These are phyloP conservation scores for Stephanocyclus meneghinianus DNA, from an alignment of 352 stramenopile species.

Conservation along the genomic window DNA sequence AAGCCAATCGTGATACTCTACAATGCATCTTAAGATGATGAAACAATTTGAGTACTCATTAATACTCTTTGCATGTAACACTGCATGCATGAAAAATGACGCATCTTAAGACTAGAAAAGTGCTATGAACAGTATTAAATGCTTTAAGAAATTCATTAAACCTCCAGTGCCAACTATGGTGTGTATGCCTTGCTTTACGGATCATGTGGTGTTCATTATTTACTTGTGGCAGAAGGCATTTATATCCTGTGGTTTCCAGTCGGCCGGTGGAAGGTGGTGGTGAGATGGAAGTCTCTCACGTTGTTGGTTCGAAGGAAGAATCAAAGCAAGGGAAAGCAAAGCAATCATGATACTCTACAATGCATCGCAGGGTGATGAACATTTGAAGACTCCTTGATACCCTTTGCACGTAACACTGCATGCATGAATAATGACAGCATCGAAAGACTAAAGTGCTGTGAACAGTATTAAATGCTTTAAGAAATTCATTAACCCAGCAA, in stretches of 20 bases:
- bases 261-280: conserved; percentile 61
- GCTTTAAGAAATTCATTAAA: conserved; percentile 82
- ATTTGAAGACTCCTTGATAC: too few relatives aligned
- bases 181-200: conserved; percentile 94
- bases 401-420: too few relatives aligned
- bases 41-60: too few relatives aligned
- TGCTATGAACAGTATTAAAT: conserved; percentile 64
- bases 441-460: too few relatives aligned
- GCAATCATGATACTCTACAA: neutral
- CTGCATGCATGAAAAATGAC: too few relatives aligned
- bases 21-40: neutral
- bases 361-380: neutral
- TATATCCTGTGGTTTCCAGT: conserved; percentile 73
- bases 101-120: too few relatives aligned
- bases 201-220: conserved; percentile 99
- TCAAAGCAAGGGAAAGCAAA: conserved; percentile 1
- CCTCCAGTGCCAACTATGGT: conserved; percentile 96
- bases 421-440: too few relatives aligned
- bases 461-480: too few relatives aligned
- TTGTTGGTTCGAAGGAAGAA: neutral
- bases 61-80: too few relatives aligned
- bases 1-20: neutral
- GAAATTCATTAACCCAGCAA: conserved; percentile 46
- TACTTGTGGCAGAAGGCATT: conserved; percentile 97
- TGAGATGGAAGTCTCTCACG: neutral